A percentile compares a stretch with the other conserved stretches of the same genome.
Conservation (phyloP, 352 stramenopile genomes). For the Globisporangium polare region DNA sequence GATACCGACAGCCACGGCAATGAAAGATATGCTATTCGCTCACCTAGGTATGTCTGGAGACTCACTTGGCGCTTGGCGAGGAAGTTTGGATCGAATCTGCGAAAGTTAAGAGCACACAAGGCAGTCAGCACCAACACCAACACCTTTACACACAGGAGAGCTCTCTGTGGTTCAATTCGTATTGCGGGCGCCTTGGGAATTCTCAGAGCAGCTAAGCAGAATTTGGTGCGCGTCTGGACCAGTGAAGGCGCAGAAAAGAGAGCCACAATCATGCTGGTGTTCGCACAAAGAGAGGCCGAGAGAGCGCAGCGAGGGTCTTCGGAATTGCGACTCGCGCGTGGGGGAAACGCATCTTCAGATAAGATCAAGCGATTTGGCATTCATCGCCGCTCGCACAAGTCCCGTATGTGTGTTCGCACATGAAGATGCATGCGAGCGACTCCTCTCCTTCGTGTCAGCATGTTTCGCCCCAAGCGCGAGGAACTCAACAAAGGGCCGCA, state of each 20-base stretch:
- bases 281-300: not conserved
- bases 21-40: conserved; percentile 1
- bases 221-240: not conserved
- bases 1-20: too few relatives aligned
- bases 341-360: conserved; percentile 41
- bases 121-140: not conserved
- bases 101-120: conserved; percentile 2
- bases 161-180: not conserved
- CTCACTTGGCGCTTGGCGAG: conserved; percentile 68
- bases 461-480: conserved; percentile 6
- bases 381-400: conserved; percentile 32
- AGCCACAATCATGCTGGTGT: not conserved
- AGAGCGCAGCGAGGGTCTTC: conserved; percentile 8
- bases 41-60: conserved; percentile 74
- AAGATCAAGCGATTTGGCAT: conserved; percentile 90
- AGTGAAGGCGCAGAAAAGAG: not conserved
- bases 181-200: conserved; percentile 10
- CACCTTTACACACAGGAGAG: not conserved
- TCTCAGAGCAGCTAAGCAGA: conserved; percentile 28
- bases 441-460: conserved; percentile 39
- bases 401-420: not conserved
- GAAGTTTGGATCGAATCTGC: conserved; percentile 83
- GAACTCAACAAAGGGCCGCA: conserved; percentile 23
- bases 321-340: conserved; percentile 12
- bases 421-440: conserved; percentile 9